Evolutionary conservation across 2,329 filamentous ascomycete genomes (phyloP), one percentile per base, ranked within the genome.

Genomic region (Monosporascus sp.): DNA sequence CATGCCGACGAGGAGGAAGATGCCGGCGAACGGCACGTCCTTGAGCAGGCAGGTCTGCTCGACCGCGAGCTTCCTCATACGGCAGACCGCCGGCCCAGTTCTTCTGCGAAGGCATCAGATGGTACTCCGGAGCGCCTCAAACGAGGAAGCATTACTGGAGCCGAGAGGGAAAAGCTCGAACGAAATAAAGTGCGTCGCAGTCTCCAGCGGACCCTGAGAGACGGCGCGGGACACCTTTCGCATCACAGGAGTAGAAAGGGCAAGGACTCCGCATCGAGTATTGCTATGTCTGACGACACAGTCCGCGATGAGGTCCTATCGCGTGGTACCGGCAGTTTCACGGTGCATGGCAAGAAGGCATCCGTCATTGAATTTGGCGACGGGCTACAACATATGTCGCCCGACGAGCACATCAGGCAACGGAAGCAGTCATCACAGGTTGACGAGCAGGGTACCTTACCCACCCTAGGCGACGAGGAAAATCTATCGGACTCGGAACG

Each of bases 341-440:
- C 94, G 4, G 86, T 99, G 4, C 94, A 99, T 65, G 93, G 94
- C 56, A 99, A 97, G 76, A 97, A 99, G 71, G 94, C 94, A 3
- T 96, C 91, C 1, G 89, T 99, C 52, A 90, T 99, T 61, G 95
- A 90, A n/a, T 95, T 99, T 67, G 91, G 92, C 8, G 85, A 86
- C n/a, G 93, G 96, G 62, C 86, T 96, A 75, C 87, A 93, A 64
- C 87, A 81, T 55, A 83, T 92, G 71, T 80, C 86, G 1, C 79
- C 84, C 0, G 89, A 93, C 56, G 88, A 92, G 64, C 84, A 86
- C 38, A 73, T 90, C 43, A 82, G 85, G 53, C 75, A 86, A 48
- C 80, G 85, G 52, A 88, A 81, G 59, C 72, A 74, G 44, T 69
- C 74, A 5, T 73, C 76, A 47, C 72, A 71, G 46, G 69, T 72